Conservation (phyloP, 2,329 filamentous ascomycete species). For the Aureobasidium lini region DNA sequence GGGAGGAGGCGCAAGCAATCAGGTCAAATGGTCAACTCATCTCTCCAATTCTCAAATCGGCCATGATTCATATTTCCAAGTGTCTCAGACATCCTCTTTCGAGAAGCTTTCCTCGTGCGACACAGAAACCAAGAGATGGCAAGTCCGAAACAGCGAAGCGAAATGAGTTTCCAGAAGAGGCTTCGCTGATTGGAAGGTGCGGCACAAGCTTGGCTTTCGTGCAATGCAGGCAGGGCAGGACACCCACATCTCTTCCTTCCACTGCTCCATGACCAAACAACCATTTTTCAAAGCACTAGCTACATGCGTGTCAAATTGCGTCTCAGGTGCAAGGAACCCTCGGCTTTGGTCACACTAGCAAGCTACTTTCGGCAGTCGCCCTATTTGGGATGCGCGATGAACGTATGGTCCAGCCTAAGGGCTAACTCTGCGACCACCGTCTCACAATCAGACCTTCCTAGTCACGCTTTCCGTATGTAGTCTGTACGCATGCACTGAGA, state of each 20-base stretch:
- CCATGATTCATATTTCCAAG: neutral
- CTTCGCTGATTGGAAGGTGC: constrained; percentile 2
- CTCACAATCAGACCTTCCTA: constrained; percentile 9
- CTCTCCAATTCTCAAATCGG: neutral
- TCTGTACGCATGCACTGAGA: neutral
- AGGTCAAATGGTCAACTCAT: neutral
- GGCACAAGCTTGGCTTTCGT: neutral
- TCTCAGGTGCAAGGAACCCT: neutral
- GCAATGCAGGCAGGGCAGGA: constrained; percentile 2
- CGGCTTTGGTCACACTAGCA: neutral
- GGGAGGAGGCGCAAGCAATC: neutral
- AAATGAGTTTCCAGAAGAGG: constrained; percentile 7
- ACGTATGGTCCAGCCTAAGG: constrained; percentile 6
- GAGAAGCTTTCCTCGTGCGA: constrained; percentile 4
- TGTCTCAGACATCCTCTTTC: constrained; percentile 5
- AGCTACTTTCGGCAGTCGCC: neutral
- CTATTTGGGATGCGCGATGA: neutral
- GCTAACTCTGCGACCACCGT: constrained; percentile 5
- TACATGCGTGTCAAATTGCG: neutral
- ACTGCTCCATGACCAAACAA: neutral
- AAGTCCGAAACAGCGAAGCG: constrained; percentile 5
- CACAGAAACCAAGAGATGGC: neutral
- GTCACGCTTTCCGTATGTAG: constrained; percentile 1
- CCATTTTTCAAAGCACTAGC: neutral
- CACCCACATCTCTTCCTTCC: neutral